Conservation (phyloP, 306 rosid species). For the Castanea mollissima region DNA sequence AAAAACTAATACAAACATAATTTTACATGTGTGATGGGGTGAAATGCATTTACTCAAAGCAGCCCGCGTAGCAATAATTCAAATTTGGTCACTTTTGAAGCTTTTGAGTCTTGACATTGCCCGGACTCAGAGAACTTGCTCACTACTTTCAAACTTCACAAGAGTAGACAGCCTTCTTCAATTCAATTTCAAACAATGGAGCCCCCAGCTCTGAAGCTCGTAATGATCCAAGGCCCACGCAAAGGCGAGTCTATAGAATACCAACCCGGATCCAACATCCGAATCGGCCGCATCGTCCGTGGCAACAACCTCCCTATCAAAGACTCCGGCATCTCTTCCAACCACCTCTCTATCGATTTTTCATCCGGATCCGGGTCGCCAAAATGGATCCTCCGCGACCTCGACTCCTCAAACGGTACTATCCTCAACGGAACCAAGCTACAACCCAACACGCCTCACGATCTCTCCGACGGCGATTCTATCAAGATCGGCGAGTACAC, state of each 20-base stretch:
- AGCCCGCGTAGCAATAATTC: background rate
- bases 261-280: constrained; percentile 41
- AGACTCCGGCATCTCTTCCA: constrained; percentile 72
- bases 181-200: constrained; percentile 34
- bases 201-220: constrained; percentile 38
- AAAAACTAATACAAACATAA: no score
- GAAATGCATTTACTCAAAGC: background rate
- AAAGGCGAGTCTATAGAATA: constrained; percentile 55
- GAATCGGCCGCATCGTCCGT: constrained; percentile 63
- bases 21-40: no score
- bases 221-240: constrained; percentile 62
- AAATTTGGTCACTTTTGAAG: background rate
- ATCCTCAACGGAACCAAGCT: constrained; percentile 39
- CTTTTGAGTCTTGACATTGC: background rate
- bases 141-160: background rate
- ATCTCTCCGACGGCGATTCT: constrained; percentile 41
- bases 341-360: constrained; percentile 52
- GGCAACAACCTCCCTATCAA: constrained; percentile 68
- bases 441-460: constrained; percentile 36
- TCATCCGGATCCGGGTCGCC: constrained; percentile 32
- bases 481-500: constrained; percentile 72
- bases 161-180: background rate
- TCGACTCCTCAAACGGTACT: constrained; percentile 84
- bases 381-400: constrained; percentile 67
- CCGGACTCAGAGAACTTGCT: no score